phyloP scores from a whole-genome alignment of 2,329 filamentous ascomycete genomes.

The Ophiostoma sp. region DNA sequence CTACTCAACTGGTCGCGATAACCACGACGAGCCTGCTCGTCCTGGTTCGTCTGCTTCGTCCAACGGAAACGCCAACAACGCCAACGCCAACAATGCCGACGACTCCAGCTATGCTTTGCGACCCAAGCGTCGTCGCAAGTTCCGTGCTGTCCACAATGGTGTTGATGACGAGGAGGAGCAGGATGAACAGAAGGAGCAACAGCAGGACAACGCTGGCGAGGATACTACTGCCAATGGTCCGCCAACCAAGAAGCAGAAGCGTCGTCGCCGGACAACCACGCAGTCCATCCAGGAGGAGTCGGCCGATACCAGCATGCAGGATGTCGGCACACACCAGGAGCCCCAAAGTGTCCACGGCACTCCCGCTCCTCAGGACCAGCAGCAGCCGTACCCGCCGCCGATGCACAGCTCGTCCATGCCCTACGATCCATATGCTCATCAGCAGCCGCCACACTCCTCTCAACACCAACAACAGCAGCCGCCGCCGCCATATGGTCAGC shows the following conservation, averaged over 20 bases:
- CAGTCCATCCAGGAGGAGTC: not conserved
- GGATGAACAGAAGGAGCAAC: not conserved
- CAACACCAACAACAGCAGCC: not conserved
- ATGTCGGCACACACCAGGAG: not conserved
- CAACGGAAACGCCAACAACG: slow-evolving; percentile 47
- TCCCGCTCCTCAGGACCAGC: not conserved
- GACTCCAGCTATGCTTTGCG: slow-evolving; percentile 56
- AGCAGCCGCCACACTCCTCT: not conserved
- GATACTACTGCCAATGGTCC: slow-evolving; percentile 29
- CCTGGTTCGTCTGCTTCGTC: slow-evolving; percentile 54
- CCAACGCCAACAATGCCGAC: slow-evolving; percentile 26
- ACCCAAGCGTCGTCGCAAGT: slow-evolving; percentile 52
- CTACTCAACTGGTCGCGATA: slow-evolving; percentile 30
- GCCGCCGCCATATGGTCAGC: not conserved
- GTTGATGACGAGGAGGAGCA: slow-evolving; percentile 38
- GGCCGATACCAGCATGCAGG: not conserved
- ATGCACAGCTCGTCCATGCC: slow-evolving; percentile 8
- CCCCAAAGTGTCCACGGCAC: not conserved
- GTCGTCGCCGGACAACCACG: slow-evolving; percentile 14
- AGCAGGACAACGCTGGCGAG: not conserved
- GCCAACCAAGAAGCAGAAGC: slow-evolving; percentile 34
- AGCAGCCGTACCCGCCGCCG: not conserved
- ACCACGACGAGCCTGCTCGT: slow-evolving; percentile 33
- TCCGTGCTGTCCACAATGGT: slow-evolving; percentile 39
- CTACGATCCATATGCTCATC: slow-evolving; percentile 17